Evolutionary conservation across 345 rosid genomes (phyloP).

Genomic region (Citrus medica): DNA sequence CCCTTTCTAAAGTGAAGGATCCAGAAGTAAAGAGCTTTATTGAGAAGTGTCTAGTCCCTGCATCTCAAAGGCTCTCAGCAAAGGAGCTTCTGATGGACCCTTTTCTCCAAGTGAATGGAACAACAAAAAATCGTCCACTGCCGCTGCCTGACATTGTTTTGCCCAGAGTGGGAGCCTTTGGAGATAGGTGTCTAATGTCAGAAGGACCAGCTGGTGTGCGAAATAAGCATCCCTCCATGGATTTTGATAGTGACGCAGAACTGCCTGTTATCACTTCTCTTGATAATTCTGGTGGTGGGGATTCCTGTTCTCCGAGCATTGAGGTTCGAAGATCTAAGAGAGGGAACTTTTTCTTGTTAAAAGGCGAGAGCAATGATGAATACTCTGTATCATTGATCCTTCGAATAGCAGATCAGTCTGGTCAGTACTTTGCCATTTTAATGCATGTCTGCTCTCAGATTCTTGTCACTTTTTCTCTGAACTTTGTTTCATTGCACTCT

Average conservation of each 20-base stretch:
- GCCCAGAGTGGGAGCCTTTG: conserved; percentile 66
- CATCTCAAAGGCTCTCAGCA: conserved; percentile 72
- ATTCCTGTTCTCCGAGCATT: conserved; percentile 29
- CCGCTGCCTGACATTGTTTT: conserved; percentile 61
- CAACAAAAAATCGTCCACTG: conserved; percentile 41
- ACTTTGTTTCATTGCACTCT: background rate
- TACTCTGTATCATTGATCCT: conserved; percentile 67
- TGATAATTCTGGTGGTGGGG: conserved; percentile 31
- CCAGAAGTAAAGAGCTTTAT: conserved; percentile 66
- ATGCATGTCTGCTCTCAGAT: background rate
- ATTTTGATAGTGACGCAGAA: conserved; percentile 53
- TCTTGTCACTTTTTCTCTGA: background rate
- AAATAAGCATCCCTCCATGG: conserved; percentile 46
- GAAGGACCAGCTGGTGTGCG: conserved; percentile 53
- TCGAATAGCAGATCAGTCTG: conserved; percentile 66
- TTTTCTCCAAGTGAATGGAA: conserved; percentile 61
- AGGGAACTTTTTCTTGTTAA: conserved; percentile 59
- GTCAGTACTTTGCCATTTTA: conserved; percentile 31
- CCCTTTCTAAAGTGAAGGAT: conserved; percentile 67
- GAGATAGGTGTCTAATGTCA: conserved; percentile 74
- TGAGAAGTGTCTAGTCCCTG: conserved; percentile 87
- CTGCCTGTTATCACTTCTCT: conserved; percentile 48
- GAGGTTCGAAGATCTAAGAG: conserved; percentile 61
- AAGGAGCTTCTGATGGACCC: conserved; percentile 72
- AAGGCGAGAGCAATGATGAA: conserved; percentile 72